Percentiles rank a stretch among this genome's conserved stretches.
Evolutionary conservation across 129 eudicot genomes (phyloP).

Genomic region (Tagetes erecta): DNA sequence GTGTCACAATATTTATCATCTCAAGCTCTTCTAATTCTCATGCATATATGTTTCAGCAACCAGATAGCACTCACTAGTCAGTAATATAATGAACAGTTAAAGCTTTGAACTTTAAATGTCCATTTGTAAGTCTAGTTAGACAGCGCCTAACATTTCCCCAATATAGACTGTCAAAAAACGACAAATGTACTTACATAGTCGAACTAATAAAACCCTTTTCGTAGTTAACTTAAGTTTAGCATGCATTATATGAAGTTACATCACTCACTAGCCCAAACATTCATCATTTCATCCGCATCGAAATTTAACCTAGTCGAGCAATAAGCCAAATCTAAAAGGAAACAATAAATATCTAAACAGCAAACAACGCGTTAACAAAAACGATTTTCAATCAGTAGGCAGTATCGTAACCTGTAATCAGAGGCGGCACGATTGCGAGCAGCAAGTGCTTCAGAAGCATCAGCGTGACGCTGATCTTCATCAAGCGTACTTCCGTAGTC

Average conservation of each 20-base stretch:
- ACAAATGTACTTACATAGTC: background rate
- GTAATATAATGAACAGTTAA: background rate
- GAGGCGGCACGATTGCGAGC: constrained; percentile 75
- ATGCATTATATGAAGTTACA: background rate
- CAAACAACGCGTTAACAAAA: constrained; percentile 5
- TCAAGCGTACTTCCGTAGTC: constrained; percentile 97
- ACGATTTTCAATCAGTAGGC: background rate
- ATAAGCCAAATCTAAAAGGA: constrained; percentile 4
- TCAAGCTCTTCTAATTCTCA: background rate
- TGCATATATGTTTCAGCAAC: background rate
- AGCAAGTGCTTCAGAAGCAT: constrained; percentile 93
- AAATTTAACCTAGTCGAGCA: constrained; percentile 11
- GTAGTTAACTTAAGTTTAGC: background rate
- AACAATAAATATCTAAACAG: background rate
- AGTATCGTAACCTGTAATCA: constrained; percentile 65
- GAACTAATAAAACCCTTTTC: background rate
- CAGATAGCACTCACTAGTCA: constrained; percentile 13
- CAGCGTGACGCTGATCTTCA: constrained; percentile 98
- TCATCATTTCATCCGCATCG: constrained; percentile 3
- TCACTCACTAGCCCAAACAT: constrained; percentile 1
- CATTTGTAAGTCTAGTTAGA: constrained; percentile 6
- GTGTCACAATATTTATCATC: background rate
- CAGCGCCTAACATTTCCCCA: constrained; percentile 3
- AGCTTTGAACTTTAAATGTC: background rate
- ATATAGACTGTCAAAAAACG: background rate